A percentile compares a stretch with the other conserved stretches of the same genome.
Conservation (phyloP, 805 yeast genomes). For the Yarrowia osloensis region DNA sequence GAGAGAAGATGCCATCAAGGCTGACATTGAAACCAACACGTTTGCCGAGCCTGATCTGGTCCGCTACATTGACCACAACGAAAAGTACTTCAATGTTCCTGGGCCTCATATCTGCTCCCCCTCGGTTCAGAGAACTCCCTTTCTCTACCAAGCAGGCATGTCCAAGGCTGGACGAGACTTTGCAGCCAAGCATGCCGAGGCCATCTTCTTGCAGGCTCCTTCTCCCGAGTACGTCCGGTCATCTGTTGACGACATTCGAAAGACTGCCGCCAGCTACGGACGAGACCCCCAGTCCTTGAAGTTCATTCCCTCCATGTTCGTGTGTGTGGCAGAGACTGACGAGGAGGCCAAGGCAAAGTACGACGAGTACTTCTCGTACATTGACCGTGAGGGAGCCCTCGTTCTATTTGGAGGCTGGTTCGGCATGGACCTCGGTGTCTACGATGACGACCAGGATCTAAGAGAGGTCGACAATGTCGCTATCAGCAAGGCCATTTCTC, state of each 20-base stretch:
- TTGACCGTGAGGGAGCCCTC: slow-evolving; percentile 48
- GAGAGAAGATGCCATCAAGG: slow-evolving; percentile 49
- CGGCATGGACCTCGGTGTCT: slow-evolving; percentile 47
- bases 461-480: slow-evolving; percentile 43
- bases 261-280: slow-evolving; percentile 42
- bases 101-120: slow-evolving; percentile 51
- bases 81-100: slow-evolving; percentile 48
- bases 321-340: slow-evolving; percentile 46
- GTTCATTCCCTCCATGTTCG: slow-evolving; percentile 45
- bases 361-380: slow-evolving; percentile 42
- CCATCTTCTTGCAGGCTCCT: slow-evolving; percentile 46
- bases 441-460: slow-evolving; percentile 43
- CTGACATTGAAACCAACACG: slow-evolving; percentile 37
- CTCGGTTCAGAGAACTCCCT: slow-evolving; percentile 50
- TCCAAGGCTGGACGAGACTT: slow-evolving; percentile 47
- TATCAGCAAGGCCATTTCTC: slow-evolving; percentile 42
- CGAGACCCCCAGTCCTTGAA: slow-evolving; percentile 47
- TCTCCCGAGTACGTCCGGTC: slow-evolving; percentile 42
- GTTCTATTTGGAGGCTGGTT: slow-evolving; percentile 48
- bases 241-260: slow-evolving; percentile 42
- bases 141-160: slow-evolving; percentile 50
- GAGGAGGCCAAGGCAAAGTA: slow-evolving; percentile 48
- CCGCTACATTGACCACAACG: slow-evolving; percentile 48
- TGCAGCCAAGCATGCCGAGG: slow-evolving; percentile 51
- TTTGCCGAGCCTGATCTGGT: slow-evolving; percentile 44